Conservation (phyloP, 2,329 filamentous ascomycete species). For the Verticillium longisporum region DNA sequence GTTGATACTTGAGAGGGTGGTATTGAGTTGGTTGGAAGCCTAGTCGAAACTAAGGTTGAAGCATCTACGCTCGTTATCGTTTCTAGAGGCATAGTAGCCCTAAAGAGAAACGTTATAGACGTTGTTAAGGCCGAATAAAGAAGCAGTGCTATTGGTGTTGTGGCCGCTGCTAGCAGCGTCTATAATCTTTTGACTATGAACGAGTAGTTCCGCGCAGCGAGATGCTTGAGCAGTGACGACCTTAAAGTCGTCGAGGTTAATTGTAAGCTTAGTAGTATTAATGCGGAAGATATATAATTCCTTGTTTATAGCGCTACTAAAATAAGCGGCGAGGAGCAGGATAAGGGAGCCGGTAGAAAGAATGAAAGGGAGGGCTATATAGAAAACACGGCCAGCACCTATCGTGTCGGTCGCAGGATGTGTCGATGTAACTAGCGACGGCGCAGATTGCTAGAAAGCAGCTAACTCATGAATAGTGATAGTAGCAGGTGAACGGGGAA, state of each 20-base stretch:
- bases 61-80: constrained; percentile 57
- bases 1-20: constrained; percentile 45
- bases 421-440: no score
- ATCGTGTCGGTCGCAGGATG: constrained; percentile 26
- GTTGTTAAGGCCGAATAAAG: constrained; percentile 58
- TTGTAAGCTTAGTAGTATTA: constrained; percentile 54
- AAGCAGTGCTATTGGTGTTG: constrained; percentile 45
- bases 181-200: not conserved
- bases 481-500: no score
- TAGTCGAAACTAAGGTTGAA: constrained; percentile 67
- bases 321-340: constrained; percentile 53
- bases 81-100: constrained; percentile 70
- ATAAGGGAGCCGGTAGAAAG: constrained; percentile 73
- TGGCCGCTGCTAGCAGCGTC: constrained; percentile 10
- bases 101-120: constrained; percentile 78
- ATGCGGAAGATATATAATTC: constrained; percentile 52
- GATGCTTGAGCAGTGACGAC: constrained; percentile 11
- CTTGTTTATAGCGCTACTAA: constrained; percentile 50
- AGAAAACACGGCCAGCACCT: constrained; percentile 70
- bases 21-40: constrained; percentile 65
- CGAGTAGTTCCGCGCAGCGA: constrained; percentile 7
- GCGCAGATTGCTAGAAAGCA: no score
- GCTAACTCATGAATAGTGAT: no score
- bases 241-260: constrained; percentile 31
- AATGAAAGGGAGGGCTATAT: constrained; percentile 80